These are phyloP conservation scores for Tricholomella constricta DNA, from an alignment of 768 basidiomycete genomes.

Conservation along the genomic window DNA sequence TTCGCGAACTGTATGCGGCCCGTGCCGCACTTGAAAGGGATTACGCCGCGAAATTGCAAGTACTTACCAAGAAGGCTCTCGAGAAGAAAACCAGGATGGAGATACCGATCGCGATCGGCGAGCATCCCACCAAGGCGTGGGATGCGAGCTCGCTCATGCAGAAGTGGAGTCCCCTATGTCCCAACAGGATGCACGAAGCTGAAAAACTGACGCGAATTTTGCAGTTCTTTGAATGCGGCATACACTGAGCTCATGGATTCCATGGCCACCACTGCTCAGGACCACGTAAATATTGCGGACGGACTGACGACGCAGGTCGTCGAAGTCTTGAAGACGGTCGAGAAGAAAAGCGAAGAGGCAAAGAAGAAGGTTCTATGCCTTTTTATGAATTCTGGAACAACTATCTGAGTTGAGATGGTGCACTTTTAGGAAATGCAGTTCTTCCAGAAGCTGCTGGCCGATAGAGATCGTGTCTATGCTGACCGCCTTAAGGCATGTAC, in stretches of 20 bases:
- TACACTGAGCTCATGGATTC: conserved; percentile 69
- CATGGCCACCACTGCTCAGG: conserved; percentile 60
- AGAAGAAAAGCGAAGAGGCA: conserved; percentile 62
- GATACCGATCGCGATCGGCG: conserved; percentile 58
- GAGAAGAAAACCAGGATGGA: conserved; percentile 72
- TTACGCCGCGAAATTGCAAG: conserved; percentile 72
- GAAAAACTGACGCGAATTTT: conserved; percentile 12
- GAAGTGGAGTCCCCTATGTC: conserved; percentile 44
- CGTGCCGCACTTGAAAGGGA: conserved; percentile 74
- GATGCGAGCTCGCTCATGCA: conserved; percentile 51
- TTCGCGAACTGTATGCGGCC: conserved; percentile 72
- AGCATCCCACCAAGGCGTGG: conserved; percentile 65
- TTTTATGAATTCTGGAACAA: conserved; percentile 1
- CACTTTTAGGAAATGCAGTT: conserved; percentile 61
- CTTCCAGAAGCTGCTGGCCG: conserved; percentile 69
- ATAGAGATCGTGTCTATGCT: conserved; percentile 66
- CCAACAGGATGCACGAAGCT: background rate
- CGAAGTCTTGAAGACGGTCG: conserved; percentile 61
- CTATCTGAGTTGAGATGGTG: conserved; percentile 10
- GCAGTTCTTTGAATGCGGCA: conserved; percentile 72
- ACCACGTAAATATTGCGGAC: conserved; percentile 71
- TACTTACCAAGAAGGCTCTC: conserved; percentile 61
- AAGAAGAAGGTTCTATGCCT: conserved; percentile 61
- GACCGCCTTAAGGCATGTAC: conserved; percentile 68
- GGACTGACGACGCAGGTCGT: conserved; percentile 57